Percentiles rank a stretch among this genome's conserved stretches.
These are phyloP conservation scores for Linanthus parryae DNA, from an alignment of 148 eudicot species.

Conservation along the genomic window DNA sequence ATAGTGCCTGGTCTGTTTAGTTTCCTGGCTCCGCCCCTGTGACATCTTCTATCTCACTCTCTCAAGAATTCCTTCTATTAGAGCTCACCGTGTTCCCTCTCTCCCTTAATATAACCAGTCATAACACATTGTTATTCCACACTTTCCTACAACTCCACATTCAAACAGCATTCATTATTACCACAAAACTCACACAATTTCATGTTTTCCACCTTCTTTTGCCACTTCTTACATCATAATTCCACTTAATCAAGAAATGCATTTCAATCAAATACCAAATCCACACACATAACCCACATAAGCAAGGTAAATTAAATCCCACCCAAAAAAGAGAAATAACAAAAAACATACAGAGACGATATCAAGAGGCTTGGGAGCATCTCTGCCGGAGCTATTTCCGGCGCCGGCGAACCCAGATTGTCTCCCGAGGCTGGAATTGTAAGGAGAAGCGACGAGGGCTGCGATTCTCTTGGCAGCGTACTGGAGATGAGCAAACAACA, in stretches of 20 bases:
- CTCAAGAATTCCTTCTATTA: too few relatives aligned
- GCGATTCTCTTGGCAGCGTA: constrained; percentile 88
- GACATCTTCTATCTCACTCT: too few relatives aligned
- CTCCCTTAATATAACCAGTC: too few relatives aligned
- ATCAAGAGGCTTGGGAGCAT: constrained; percentile 92
- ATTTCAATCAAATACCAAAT: not conserved
- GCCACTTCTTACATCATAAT: not conserved
- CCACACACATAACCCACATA: not conserved
- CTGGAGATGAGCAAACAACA: constrained; percentile 70
- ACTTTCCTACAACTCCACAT: too few relatives aligned
- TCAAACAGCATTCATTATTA: too few relatives aligned
- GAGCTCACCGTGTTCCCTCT: too few relatives aligned
- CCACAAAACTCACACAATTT: too few relatives aligned
- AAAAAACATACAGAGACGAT: constrained; percentile 65
- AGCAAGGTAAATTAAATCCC: not conserved
- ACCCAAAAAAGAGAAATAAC: too few relatives aligned
- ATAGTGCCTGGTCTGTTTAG: too few relatives aligned
- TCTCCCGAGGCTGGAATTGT: constrained; percentile 39
- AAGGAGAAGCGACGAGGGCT: constrained; percentile 87
- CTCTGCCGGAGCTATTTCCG: constrained; percentile 42
- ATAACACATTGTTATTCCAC: too few relatives aligned
- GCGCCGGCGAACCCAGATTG: constrained; percentile 14
- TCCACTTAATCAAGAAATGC: not conserved
- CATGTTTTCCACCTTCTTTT: too few relatives aligned
- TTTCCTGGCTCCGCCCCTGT: too few relatives aligned